Base-by-base conservation (phyloP, 2,329 filamentous ascomycete genomes). In the Alternaria sp. region DNA sequence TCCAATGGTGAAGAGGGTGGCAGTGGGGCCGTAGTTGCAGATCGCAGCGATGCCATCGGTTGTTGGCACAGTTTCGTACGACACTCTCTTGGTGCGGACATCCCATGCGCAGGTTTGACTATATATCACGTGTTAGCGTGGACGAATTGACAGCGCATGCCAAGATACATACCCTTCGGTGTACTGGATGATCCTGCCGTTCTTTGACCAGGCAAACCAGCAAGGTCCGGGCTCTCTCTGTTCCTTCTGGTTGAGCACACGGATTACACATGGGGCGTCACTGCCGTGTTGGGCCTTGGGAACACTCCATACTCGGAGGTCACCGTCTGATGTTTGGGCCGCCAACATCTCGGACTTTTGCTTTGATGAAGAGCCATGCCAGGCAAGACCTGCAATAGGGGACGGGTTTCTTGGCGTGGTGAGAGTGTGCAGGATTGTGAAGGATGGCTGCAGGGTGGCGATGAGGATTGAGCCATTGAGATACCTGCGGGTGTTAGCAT, bases 131-230 rank as follows among this genome's bases (percentile, higher is more conserved):
- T 40, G 67, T 79, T 54, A 79, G 74, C 59, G 66, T 44, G 55
- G 28, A 21, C n/a, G 28, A 17, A 26, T 19, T 26, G 25, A 26
- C 28, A 47, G 54, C 23, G 50, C 43, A 44, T 3, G 65, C 65
- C 64, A 63, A 62, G 61, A 63, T 58, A 88, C 92, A 83, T 85
- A 97, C 94, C 90, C 89, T 81, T 97, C 93, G 6, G 92, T 91
- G 80, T 90, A 94, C 81, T 99, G 96, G 67, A 99, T 89, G 69
- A 99, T 93, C 69, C 94, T 91, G 43, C 96, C 96, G 82, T 97
- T 98, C 82, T 97, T 98, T 0, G 96, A 98, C 96, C 96, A 99
- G 19, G 90, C 91, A 85, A 97, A 94, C 96, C 96, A 99, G 77
- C 97, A 97, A 40, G 92, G 91, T 1, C 93, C 93, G 3, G 88